phyloP scores from a whole-genome alignment of 2,329 filamentous ascomycete genomes.

The Acrocalymma vagum region DNA sequence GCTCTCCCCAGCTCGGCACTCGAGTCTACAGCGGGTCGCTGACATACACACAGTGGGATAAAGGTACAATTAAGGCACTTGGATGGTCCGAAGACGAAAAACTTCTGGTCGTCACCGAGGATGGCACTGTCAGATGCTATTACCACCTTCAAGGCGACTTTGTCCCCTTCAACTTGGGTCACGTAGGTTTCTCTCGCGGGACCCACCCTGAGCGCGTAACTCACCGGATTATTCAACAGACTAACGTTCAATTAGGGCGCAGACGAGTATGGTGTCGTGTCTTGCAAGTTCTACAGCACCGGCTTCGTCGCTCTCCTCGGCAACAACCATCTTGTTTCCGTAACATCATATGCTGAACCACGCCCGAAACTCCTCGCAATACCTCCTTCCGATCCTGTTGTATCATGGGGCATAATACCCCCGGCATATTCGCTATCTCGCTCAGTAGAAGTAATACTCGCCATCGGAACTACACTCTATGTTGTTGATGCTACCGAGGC shows the following conservation, averaged over 20 bases:
- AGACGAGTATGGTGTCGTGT: slow-evolving; percentile 85
- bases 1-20: not conserved
- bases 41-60: slow-evolving; percentile 74
- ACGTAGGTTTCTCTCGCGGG: slow-evolving; percentile 60
- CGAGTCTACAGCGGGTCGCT: slow-evolving; percentile 12
- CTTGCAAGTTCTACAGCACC: slow-evolving; percentile 89
- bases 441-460: slow-evolving; percentile 90
- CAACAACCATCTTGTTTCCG: slow-evolving; percentile 86
- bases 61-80: slow-evolving; percentile 83
- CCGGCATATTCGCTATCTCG: slow-evolving; percentile 88
- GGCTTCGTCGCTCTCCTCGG: slow-evolving; percentile 93
- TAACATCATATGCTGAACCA: slow-evolving; percentile 91
- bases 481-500: slow-evolving; percentile 88
- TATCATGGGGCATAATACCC: slow-evolving; percentile 89
- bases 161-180: slow-evolving; percentile 89
- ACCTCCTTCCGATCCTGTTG: slow-evolving; percentile 79
- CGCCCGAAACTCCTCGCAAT: slow-evolving; percentile 82
- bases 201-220: no score
- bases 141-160: slow-evolving; percentile 95
- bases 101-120: slow-evolving; percentile 84
- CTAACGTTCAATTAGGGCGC: slow-evolving; percentile 71
- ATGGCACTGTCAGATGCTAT: slow-evolving; percentile 90
- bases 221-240: no score
- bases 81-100: slow-evolving; percentile 98
- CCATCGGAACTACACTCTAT: slow-evolving; percentile 83